These are phyloP conservation scores for Blumeria graminis DNA, from an alignment of 2,329 filamentous ascomycete species.

Conservation along the genomic window DNA sequence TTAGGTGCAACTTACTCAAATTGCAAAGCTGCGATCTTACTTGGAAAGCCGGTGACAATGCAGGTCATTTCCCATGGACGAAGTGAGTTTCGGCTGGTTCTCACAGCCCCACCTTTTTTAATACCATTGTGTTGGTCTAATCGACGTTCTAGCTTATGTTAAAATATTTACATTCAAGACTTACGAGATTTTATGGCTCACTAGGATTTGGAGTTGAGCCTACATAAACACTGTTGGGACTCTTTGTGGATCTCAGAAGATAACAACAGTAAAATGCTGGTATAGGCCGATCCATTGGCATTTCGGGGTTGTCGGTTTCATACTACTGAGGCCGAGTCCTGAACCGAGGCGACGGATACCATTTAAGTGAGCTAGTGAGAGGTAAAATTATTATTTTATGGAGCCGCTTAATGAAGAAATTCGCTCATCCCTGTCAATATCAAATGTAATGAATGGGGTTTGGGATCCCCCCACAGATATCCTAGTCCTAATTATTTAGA, in stretches of 20 bases:
- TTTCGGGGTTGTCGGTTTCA: constrained; percentile 2
- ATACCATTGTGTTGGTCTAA: constrained; percentile 81
- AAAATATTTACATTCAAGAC: neutral
- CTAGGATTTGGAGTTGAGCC: constrained; percentile 72
- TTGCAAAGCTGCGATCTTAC: constrained; percentile 65
- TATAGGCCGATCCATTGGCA: constrained; percentile 26
- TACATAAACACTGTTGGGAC: constrained; percentile 51
- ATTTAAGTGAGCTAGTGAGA: too few relatives aligned
- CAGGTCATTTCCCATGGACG: constrained; percentile 83
- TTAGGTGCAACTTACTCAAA: constrained; percentile 45
- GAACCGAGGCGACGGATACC: constrained; percentile 1
- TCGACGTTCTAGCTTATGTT: constrained; percentile 31
- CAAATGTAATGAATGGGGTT: too few relatives aligned
- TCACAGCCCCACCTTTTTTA: constrained; percentile 53
- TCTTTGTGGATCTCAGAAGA: constrained; percentile 60
- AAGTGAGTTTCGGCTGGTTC: constrained; percentile 41
- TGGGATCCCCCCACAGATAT: too few relatives aligned
- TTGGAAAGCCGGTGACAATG: constrained; percentile 72
- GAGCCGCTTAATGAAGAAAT: too few relatives aligned
- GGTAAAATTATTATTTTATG: too few relatives aligned
- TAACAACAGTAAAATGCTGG: constrained; percentile 89
- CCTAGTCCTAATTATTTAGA: too few relatives aligned
- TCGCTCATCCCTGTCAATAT: too few relatives aligned
- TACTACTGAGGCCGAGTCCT: neutral
- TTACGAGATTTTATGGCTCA: constrained; percentile 2